These are phyloP conservation scores for Bifiguratus adelaidae DNA, from an alignment of 192 early-diverging fungal species.

Conservation along the genomic window DNA sequence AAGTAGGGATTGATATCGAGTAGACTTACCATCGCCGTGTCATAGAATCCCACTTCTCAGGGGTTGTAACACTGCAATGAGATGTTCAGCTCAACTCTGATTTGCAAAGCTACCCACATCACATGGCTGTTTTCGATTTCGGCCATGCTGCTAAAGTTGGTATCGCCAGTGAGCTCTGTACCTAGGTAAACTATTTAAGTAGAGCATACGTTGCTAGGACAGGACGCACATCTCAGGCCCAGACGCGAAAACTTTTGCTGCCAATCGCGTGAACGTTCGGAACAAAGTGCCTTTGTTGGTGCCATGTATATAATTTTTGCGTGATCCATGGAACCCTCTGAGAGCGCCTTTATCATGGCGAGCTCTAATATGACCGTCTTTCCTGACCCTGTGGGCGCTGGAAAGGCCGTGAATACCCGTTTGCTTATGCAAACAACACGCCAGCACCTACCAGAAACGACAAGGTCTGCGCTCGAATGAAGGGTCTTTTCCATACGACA, in stretches of 20 bases:
- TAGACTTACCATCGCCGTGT: slow-evolving; percentile 46
- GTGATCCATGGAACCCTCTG: slow-evolving; percentile 2
- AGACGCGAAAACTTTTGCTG: slow-evolving; percentile 34
- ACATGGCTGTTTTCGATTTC: slow-evolving; percentile 30
- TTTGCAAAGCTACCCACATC: slow-evolving; percentile 7
- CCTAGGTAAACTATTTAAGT: slow-evolving; percentile 16
- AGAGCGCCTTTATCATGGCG: slow-evolving; percentile 19
- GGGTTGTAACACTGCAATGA: slow-evolving; percentile 47
- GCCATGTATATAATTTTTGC: slow-evolving; percentile 60
- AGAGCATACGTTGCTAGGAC: not conserved
- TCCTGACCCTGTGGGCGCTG: slow-evolving; percentile 61
- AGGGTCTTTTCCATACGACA: slow-evolving; percentile 6
- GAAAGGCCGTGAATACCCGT: not conserved
- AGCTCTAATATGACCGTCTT: slow-evolving; percentile 60
- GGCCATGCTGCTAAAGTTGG: slow-evolving; percentile 21
- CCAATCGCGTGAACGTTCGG: slow-evolving; percentile 54
- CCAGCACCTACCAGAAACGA: slow-evolving; percentile 20
- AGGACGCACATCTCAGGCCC: slow-evolving; percentile 24
- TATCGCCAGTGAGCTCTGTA: slow-evolving; percentile 59
- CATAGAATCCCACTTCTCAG: slow-evolving; percentile 72
- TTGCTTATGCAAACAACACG: not conserved
- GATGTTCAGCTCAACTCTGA: no score
- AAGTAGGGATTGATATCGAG: not conserved
- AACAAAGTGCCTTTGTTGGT: slow-evolving; percentile 58
- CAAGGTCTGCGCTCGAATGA: slow-evolving; percentile 7